A percentile compares a stretch with the other conserved stretches of the same genome.
Conservation (phyloP, 2,329 filamentous ascomycete genomes). For the Penicillium hesseltinei region DNA sequence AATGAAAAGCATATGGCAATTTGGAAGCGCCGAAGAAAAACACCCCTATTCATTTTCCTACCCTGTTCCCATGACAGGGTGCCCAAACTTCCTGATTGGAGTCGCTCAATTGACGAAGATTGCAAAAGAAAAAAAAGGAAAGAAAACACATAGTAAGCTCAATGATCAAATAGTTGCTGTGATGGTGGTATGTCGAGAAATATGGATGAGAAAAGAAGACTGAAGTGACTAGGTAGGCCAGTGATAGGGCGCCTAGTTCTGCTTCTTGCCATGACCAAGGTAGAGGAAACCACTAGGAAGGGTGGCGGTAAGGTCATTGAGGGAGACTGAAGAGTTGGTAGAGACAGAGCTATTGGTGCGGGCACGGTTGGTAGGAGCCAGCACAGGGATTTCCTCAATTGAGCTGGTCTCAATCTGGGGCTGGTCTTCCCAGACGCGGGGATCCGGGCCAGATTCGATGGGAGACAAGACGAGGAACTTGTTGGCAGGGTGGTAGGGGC, state of each 20-base stretch:
- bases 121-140: slow-evolving; percentile 8
- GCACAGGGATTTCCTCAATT: slow-evolving; percentile 12
- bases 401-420: slow-evolving; percentile 12
- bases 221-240: not conserved
- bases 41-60: slow-evolving; percentile 3
- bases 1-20: not conserved
- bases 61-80: not conserved
- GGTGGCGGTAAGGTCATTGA: slow-evolving; percentile 12
- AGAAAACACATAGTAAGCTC: not conserved
- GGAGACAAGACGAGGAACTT: slow-evolving; percentile 32
- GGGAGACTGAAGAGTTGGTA: slow-evolving; percentile 17
- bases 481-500: slow-evolving; percentile 20
- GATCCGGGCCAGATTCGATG: slow-evolving; percentile 29
- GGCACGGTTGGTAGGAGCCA: slow-evolving; percentile 11
- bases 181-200: slow-evolving; percentile 8
- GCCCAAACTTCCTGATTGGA: slow-evolving; percentile 3
- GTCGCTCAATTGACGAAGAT: slow-evolving; percentile 9
- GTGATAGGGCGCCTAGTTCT: slow-evolving; percentile 12
- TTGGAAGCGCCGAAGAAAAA: not conserved
- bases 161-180: slow-evolving; percentile 16
- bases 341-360: slow-evolving; percentile 33
- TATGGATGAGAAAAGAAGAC: slow-evolving; percentile 1
- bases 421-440: slow-evolving; percentile 21
- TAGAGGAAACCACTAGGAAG: slow-evolving; percentile 29
- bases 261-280: slow-evolving; percentile 25